Percentiles rank a stretch among this genome's conserved stretches.
Conservation (phyloP, 441 rosid genomes). For the Gossypium schwendimanii region DNA sequence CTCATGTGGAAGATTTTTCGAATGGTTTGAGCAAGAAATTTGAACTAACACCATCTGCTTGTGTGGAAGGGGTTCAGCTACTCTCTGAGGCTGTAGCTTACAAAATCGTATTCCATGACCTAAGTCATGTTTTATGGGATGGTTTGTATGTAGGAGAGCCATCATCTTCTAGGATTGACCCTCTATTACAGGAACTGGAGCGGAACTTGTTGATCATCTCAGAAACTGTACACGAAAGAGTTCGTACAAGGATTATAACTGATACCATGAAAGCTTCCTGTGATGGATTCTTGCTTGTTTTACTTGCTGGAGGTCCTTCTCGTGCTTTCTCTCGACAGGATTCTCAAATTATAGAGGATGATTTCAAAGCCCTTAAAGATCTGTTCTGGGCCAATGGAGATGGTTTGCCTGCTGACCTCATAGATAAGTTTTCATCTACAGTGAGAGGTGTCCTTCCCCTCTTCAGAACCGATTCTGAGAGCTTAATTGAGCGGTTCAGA, state of each 20-base stretch:
- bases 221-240: constrained; percentile 68
- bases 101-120: constrained; percentile 75
- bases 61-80: constrained; percentile 82
- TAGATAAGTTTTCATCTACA: constrained; percentile 62
- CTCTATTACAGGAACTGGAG: constrained; percentile 71
- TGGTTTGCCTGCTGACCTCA: constrained; percentile 74
- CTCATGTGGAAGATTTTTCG: constrained; percentile 79
- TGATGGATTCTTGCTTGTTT: constrained; percentile 81
- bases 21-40: constrained; percentile 75
- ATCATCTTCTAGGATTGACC: constrained; percentile 64
- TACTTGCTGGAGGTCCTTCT: constrained; percentile 95
- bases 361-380: constrained; percentile 78
- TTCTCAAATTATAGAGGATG: constrained; percentile 70
- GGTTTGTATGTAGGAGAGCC: constrained; percentile 79
- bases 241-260: constrained; percentile 66
- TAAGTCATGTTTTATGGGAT: constrained; percentile 77
- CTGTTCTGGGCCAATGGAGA: constrained; percentile 92
- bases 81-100: constrained; percentile 77
- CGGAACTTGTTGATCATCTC: constrained; percentile 51
- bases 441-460: constrained; percentile 72
- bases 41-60: constrained; percentile 72
- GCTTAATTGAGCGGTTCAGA: constrained; percentile 71
- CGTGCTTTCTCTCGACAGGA: constrained; percentile 74
- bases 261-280: constrained; percentile 80
- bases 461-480: constrained; percentile 67